Evolutionary conservation across 1,284 basidiomycete genomes (phyloP), one percentile per base, ranked within the genome.

Genomic region (Mycena sp.): DNA sequence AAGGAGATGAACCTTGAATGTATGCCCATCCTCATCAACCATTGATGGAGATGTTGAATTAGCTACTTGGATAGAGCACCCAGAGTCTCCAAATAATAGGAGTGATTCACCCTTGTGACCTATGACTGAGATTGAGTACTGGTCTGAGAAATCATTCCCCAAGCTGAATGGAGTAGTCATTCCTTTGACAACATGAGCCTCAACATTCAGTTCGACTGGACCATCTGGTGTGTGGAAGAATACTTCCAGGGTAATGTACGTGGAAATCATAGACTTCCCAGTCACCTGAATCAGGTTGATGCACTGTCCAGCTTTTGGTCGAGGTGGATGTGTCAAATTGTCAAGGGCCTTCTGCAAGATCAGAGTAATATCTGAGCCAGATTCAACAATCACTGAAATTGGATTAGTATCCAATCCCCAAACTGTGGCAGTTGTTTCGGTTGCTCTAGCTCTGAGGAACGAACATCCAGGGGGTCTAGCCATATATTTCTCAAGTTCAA

Each of bases 71-170:
- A 59, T 17, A 70, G 71, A 61, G 75, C 72, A 7, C 17, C 12
- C 0, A 74, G n/a, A n/a, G n/a, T n/a, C n/a, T n/a, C n/a, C n/a
- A n/a, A n/a, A n/a, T n/a, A n/a, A n/a, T n/a, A n/a, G 50, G 32
- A 51, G 61, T 4, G 67, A 69, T 0, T 62, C 26, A 5, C 59
- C 62, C 12, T 64, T 66, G 9, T 65, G 21, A 16, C 71, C 30
- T 0, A 72, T 30, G 0, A 76, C 48, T 12, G 75, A 75, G n/a
- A 76, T 60, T 2, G 58, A 58, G 43, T 73, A 76, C 26, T 75
- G 73, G 40, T 72, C 72, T 7, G 70, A 61, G 44, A 75, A 75
- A 49, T 77, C 73, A 61, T 72, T 75, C 17, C 73, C 74, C 9
- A 75, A 56, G 28, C 76, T 70, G 30, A 75, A 70, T 0, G 71